phyloP scores from a whole-genome alignment of 768 basidiomycete species.

The Tricholoma sp. region DNA sequence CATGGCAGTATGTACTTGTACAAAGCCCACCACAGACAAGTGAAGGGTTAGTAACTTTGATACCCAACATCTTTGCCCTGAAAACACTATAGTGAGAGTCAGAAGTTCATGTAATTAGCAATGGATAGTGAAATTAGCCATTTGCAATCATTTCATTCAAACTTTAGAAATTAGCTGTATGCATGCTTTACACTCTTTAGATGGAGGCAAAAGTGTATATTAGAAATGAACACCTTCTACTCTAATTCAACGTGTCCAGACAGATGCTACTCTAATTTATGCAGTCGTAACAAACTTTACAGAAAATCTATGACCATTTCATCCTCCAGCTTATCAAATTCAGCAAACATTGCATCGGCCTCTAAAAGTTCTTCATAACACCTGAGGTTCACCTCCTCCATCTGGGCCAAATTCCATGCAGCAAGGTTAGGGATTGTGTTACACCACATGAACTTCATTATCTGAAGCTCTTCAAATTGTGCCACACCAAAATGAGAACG shows the following conservation, averaged over 20 bases:
- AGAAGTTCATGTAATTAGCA: neutral
- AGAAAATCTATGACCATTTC: neutral
- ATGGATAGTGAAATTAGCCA: neutral
- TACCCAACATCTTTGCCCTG: neutral
- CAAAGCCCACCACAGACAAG: neutral
- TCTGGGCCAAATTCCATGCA: conserved; percentile 33
- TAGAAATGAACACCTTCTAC: neutral
- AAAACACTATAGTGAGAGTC: neutral
- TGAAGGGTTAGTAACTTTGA: neutral
- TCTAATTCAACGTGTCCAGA: neutral
- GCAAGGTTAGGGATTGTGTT: conserved; percentile 28
- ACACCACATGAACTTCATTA: neutral
- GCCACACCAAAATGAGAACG: neutral
- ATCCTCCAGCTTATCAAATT: neutral
- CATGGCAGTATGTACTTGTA: neutral
- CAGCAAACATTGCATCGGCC: neutral
- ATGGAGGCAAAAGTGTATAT: neutral
- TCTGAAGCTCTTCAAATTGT: neutral
- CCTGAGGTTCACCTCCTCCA: conserved; percentile 5
- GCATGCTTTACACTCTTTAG: neutral
- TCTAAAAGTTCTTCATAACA: conserved; percentile 1
- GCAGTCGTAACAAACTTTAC: neutral
- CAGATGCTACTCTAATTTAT: neutral
- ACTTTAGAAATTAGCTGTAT: neutral
- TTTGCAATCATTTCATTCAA: neutral